Conservation (phyloP, 2,329 filamentous ascomycete species). For the Trichophyton verrucosum region DNA sequence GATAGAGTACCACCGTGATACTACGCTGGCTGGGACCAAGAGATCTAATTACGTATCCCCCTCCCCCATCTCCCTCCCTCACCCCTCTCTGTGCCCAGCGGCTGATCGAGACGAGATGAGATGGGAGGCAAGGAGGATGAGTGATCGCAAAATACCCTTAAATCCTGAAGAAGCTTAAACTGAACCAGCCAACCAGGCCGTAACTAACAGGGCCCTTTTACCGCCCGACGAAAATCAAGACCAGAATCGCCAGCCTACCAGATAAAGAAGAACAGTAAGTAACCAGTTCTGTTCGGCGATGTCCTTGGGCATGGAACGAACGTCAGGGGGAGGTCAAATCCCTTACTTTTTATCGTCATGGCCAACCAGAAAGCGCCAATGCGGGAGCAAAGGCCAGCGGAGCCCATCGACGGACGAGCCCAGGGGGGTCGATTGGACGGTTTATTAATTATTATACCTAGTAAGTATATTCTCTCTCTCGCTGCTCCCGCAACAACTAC, state of each 20-base stretch:
- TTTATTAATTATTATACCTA: too few species aligned
- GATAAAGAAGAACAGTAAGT: background rate
- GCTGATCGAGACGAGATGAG: background rate
- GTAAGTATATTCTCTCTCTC: too few species aligned
- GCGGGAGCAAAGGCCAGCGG: background rate
- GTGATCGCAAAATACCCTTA: background rate
- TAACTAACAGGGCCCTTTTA: too few species aligned
- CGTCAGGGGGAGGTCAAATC: background rate
- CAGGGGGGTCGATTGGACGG: background rate
- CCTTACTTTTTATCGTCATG: background rate
- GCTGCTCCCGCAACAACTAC: too few species aligned
- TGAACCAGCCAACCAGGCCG: background rate
- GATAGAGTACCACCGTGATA: background rate
- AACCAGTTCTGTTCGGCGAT: too few species aligned
- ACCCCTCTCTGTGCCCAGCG: background rate
- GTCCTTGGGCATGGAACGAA: background rate
- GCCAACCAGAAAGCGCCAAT: background rate
- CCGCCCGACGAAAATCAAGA: background rate
- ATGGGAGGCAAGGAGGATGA: background rate
- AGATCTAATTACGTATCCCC: background rate
- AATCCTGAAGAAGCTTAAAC: background rate
- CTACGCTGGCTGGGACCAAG: background rate
- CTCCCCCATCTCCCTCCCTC: too few species aligned
- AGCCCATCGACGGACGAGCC: background rate
- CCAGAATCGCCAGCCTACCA: background rate